Conservation (phyloP, 2,329 filamentous ascomycete species). For the Macroventuria anomochaeta region DNA sequence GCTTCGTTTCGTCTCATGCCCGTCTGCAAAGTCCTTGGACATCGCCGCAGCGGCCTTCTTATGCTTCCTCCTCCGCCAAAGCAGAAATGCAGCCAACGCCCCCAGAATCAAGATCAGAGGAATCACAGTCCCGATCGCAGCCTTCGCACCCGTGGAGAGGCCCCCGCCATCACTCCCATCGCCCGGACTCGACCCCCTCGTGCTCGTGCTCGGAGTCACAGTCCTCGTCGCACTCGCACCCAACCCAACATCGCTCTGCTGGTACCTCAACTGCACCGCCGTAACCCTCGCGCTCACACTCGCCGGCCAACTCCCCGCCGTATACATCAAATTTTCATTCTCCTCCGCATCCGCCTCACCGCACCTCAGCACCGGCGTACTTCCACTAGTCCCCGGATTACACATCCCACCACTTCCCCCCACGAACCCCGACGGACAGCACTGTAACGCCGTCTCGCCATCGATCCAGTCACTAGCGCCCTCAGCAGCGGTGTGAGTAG, state of each 20-base stretch:
- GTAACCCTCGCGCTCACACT: slow-evolving; percentile 19
- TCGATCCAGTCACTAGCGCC: slow-evolving; percentile 21
- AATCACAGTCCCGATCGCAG: slow-evolving; percentile 88
- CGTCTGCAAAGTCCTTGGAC: slow-evolving; percentile 3
- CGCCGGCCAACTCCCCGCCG: slow-evolving; percentile 20
- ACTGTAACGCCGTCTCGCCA: slow-evolving; percentile 32
- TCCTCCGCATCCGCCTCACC: slow-evolving; percentile 34
- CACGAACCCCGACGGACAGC: slow-evolving; percentile 32
- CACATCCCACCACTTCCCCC: slow-evolving; percentile 21
- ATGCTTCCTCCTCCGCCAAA: slow-evolving; percentile 26
- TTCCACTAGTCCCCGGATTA: slow-evolving; percentile 19
- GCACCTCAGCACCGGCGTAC: slow-evolving; percentile 21
- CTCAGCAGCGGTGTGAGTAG: slow-evolving; percentile 24
- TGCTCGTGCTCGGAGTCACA: neutral
- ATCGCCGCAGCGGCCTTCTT: slow-evolving; percentile 2
- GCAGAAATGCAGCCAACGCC: slow-evolving; percentile 20
- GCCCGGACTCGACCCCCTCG: neutral
- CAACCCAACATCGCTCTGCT: slow-evolving; percentile 16
- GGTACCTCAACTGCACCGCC: slow-evolving; percentile 27
- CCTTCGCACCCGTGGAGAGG: slow-evolving; percentile 69
- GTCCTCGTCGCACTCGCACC: slow-evolving; percentile 5
- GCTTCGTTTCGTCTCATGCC: slow-evolving; percentile 10
- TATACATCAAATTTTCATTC: slow-evolving; percentile 22
- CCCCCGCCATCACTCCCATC: slow-evolving; percentile 51
- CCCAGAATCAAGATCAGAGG: slow-evolving; percentile 77